Percentiles rank a stretch among this genome's conserved stretches.
These are phyloP conservation scores for Thielaviopsis punctulata DNA, from an alignment of 2,329 filamentous ascomycete genomes.

Conservation along the genomic window DNA sequence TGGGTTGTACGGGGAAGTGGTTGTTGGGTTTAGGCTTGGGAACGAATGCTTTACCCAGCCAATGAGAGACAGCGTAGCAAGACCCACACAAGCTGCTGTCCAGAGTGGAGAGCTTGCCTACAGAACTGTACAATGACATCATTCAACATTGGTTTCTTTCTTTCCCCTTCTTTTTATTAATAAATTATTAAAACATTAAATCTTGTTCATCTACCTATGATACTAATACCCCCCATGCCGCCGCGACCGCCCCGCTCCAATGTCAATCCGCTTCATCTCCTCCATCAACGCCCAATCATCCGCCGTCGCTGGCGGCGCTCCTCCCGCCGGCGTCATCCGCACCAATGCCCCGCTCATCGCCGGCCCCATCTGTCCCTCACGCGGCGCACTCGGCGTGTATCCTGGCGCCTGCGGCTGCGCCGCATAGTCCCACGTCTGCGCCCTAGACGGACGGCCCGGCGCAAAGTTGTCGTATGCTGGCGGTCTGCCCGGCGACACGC, in stretches of 20 bases:
- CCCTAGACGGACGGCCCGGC: conserved; percentile 25
- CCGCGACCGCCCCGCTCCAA: conserved; percentile 41
- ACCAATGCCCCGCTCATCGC: conserved; percentile 26
- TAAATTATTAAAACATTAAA: not conserved
- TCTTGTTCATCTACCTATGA: conserved; percentile 9
- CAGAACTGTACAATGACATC: no score
- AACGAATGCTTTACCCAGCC: no score
- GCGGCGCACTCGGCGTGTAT: conserved; percentile 24
- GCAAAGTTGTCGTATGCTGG: conserved; percentile 22
- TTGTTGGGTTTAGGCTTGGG: no score
- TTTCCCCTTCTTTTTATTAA: no score
- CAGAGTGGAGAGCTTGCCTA: no score
- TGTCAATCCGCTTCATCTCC: conserved; percentile 52
- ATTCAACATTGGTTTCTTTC: no score
- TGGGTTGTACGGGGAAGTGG: no score
- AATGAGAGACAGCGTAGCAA: no score
- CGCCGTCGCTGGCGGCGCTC: conserved; percentile 19
- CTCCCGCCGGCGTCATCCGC: conserved; percentile 15
- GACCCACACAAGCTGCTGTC: no score
- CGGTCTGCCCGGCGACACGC: conserved; percentile 20
- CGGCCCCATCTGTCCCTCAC: conserved; percentile 49
- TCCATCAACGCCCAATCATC: conserved; percentile 46
- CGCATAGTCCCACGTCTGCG: conserved; percentile 33
- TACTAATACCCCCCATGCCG: conserved; percentile 28
- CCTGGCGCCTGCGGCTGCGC: not conserved